These are phyloP conservation scores for Alternaria sp. DNA, from an alignment of 2,329 filamentous ascomycete genomes.

Conservation along the genomic window DNA sequence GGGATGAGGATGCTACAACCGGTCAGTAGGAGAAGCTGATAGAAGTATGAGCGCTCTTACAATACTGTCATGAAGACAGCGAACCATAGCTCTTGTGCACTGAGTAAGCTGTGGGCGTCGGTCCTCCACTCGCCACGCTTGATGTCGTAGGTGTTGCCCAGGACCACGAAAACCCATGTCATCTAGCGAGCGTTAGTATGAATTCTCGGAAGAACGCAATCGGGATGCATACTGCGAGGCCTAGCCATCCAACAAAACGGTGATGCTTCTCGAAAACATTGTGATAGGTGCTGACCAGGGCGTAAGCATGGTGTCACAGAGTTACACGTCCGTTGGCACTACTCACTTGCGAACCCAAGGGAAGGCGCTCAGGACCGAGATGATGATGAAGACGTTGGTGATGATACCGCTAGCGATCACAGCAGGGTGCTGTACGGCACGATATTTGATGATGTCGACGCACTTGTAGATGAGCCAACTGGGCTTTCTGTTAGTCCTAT, in stretches of 20 bases:
- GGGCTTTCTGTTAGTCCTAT: slow-evolving; percentile 11
- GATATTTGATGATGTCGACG: slow-evolving; percentile 43
- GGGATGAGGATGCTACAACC: slow-evolving; percentile 36
- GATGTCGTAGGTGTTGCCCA: slow-evolving; percentile 44
- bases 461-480: slow-evolving; percentile 46
- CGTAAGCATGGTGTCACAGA: slow-evolving; percentile 18
- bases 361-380: slow-evolving; percentile 45
- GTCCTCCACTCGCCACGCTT: slow-evolving; percentile 39
- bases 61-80: slow-evolving; percentile 47
- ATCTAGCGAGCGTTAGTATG: slow-evolving; percentile 27
- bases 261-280: slow-evolving; percentile 47
- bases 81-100: slow-evolving; percentile 45
- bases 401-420: slow-evolving; percentile 42
- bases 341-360: slow-evolving; percentile 47
- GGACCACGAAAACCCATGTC: slow-evolving; percentile 45
- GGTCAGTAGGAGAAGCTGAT: slow-evolving; percentile 10
- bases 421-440: slow-evolving; percentile 38
- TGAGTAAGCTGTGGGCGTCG: slow-evolving; percentile 36
- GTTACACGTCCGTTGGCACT: background rate
- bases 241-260: slow-evolving; percentile 45
- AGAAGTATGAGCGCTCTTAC: slow-evolving; percentile 16
- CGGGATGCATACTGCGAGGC: slow-evolving; percentile 36
- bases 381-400: slow-evolving; percentile 44
- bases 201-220: background rate
- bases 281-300: slow-evolving; percentile 36